Evolutionary conservation across 176 grass and related monocot species (phyloP).

Genomic region (Triticum monococcum): DNA sequence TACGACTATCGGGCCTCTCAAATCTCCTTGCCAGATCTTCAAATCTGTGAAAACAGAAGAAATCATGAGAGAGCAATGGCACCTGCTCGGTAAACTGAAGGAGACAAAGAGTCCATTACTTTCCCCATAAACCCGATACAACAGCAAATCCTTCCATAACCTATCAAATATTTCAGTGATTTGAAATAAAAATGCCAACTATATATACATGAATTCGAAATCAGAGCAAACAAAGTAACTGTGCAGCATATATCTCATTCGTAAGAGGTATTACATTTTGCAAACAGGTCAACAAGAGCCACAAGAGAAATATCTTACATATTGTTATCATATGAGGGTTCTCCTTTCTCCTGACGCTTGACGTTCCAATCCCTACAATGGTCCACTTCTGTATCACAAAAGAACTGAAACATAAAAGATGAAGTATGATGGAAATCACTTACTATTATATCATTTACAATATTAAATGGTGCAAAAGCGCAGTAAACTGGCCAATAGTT

Average conservation of each 20-base stretch:
- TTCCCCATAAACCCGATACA: background rate
- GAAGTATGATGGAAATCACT: conserved; percentile 23
- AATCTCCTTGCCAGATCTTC: conserved; percentile 83
- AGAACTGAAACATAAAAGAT: conserved; percentile 65
- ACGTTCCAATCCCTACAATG: conserved; percentile 83
- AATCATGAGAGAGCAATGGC: background rate
- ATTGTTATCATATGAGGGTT: conserved; percentile 69
- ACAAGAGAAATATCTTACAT: conserved; percentile 46
- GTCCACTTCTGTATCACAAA: conserved; percentile 89
- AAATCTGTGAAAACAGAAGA: conserved; percentile 58
- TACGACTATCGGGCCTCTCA: conserved; percentile 83
- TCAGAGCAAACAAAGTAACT: conserved; percentile 3
- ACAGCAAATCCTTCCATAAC: conserved; percentile 3
- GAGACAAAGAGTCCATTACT: background rate
- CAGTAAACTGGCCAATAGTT: background rate
- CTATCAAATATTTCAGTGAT: background rate
- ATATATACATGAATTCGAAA: background rate
- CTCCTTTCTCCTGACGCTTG: conserved; percentile 57
- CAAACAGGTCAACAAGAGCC: background rate
- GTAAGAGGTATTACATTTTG: background rate
- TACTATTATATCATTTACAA: conserved; percentile 9
- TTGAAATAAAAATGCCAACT: conserved; percentile 13
- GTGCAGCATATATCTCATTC: background rate
- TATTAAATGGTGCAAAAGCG: conserved; percentile 2
- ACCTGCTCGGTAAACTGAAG: background rate